Conservation (phyloP, 495 filamentous ascomycete species). For the Niebla homalea region DNA sequence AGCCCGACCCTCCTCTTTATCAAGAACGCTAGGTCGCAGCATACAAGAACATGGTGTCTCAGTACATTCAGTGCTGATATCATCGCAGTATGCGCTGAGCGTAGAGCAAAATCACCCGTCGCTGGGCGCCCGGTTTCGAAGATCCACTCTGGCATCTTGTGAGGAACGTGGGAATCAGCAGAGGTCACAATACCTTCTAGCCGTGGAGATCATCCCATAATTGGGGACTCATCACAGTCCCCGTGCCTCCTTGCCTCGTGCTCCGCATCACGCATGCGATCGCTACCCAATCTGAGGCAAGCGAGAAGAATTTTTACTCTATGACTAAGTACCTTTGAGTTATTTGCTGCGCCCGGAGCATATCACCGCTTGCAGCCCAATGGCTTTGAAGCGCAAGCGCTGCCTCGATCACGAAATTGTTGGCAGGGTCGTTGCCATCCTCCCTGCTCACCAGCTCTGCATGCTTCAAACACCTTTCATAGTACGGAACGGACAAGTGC, state of each 20-base stretch:
- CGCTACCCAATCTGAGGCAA: neutral
- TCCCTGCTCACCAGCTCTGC: slow-evolving; percentile 20
- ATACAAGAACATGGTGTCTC: no score
- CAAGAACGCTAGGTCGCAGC: no score
- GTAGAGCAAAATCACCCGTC: slow-evolving; percentile 52
- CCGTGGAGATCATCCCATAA: neutral
- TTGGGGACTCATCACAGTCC: neutral
- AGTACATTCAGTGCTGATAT: no score
- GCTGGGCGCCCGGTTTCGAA: slow-evolving; percentile 71
- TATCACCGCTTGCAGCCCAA: slow-evolving; percentile 49
- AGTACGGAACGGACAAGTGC: slow-evolving; percentile 66
- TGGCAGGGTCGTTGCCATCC: slow-evolving; percentile 23
- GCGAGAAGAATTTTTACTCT: slow-evolving; percentile 12
- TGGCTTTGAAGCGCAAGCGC: slow-evolving; percentile 63
- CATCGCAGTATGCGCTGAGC: slow-evolving; percentile 40
- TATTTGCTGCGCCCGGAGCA: slow-evolving; percentile 38
- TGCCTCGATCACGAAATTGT: slow-evolving; percentile 59
- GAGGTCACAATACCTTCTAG: slow-evolving; percentile 43
- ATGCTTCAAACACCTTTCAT: slow-evolving; percentile 43
- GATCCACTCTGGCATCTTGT: slow-evolving; percentile 47
- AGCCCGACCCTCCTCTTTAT: no score
- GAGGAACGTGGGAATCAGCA: slow-evolving; percentile 69
- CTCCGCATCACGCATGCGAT: neutral
- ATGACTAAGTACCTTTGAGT: slow-evolving; percentile 49
- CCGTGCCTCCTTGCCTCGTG: neutral